Conservation (phyloP, 2,329 filamentous ascomycete species). For the Colletotrichum sp. region DNA sequence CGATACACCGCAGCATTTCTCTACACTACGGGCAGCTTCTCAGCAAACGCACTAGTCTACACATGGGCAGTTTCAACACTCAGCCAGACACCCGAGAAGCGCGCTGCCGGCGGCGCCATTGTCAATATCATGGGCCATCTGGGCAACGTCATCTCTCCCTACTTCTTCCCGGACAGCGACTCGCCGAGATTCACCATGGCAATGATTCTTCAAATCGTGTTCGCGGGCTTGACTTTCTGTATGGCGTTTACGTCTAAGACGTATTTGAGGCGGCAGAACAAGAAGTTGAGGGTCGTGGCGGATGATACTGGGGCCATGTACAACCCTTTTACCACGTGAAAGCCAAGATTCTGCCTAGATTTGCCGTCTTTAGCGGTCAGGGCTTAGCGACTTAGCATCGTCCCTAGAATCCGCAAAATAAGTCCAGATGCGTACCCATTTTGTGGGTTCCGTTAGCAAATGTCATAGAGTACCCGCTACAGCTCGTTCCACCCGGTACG, state of each 20-base stretch:
- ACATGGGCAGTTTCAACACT: constrained; percentile 46
- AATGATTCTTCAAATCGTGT: constrained; percentile 30
- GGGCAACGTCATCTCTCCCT: constrained; percentile 50
- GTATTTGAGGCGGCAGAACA: constrained; percentile 20
- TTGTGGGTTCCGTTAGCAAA: neutral
- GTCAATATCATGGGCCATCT: constrained; percentile 49
- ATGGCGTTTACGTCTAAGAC: constrained; percentile 8
- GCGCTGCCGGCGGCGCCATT: constrained; percentile 44
- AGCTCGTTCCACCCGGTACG: neutral
- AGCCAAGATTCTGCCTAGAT: neutral
- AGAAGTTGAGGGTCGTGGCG: constrained; percentile 14
- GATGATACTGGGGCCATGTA: neutral
- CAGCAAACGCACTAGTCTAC: constrained; percentile 40
- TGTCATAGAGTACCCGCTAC: neutral
- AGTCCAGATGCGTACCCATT: neutral
- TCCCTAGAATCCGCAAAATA: neutral
- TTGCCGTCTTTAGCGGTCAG: neutral
- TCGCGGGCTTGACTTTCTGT: constrained; percentile 9
- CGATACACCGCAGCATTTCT: constrained; percentile 38
- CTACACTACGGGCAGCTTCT: constrained; percentile 39
- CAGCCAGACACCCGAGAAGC: constrained; percentile 48
- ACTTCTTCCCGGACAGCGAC: constrained; percentile 44
- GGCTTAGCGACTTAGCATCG: neutral
- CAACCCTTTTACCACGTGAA: constrained; percentile 22
- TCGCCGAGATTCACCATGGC: constrained; percentile 46